These are phyloP conservation scores for Schwanniomyces pseudopolymorphus DNA, from an alignment of 805 yeast species.

Conservation along the genomic window DNA sequence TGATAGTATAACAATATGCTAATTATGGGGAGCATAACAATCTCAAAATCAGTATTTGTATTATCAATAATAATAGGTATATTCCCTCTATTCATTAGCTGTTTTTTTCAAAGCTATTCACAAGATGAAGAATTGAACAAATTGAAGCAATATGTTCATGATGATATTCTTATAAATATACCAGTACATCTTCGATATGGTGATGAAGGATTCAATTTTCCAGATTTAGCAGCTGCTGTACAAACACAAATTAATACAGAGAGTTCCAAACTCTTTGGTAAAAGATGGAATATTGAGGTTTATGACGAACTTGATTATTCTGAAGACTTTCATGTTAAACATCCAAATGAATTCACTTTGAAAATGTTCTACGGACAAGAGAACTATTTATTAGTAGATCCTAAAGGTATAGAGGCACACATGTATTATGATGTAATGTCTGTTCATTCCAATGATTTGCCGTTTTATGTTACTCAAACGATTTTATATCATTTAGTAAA, in stretches of 20 bases:
- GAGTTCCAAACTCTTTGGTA: constrained; percentile 6
- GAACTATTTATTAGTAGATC: constrained; percentile 46
- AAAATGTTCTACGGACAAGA: constrained; percentile 38
- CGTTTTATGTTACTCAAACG: constrained; percentile 57
- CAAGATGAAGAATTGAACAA: not conserved
- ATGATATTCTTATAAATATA: constrained; percentile 14
- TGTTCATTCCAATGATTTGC: constrained; percentile 58
- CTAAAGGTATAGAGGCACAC: constrained; percentile 36
- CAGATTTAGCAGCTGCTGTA: constrained; percentile 60
- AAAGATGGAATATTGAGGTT: constrained; percentile 11
- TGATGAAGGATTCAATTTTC: constrained; percentile 51
- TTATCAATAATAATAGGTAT: not conserved
- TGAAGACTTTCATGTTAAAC: no score
- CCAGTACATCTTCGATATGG: constrained; percentile 27
- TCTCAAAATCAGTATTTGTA: not conserved
- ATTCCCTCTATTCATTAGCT: not conserved
- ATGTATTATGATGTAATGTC: constrained; percentile 43
- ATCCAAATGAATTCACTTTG: constrained; percentile 26
- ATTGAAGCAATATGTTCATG: constrained; percentile 2
- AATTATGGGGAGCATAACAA: not conserved
- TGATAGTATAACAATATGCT: not conserved
- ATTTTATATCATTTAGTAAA: constrained; percentile 28
- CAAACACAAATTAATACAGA: constrained; percentile 33
- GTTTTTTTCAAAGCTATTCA: constrained; percentile 17
- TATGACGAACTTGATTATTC: constrained; percentile 11